These are phyloP conservation scores for Annulohypoxylon truncatum DNA, from an alignment of 2,329 filamentous ascomycete genomes.

Conservation along the genomic window DNA sequence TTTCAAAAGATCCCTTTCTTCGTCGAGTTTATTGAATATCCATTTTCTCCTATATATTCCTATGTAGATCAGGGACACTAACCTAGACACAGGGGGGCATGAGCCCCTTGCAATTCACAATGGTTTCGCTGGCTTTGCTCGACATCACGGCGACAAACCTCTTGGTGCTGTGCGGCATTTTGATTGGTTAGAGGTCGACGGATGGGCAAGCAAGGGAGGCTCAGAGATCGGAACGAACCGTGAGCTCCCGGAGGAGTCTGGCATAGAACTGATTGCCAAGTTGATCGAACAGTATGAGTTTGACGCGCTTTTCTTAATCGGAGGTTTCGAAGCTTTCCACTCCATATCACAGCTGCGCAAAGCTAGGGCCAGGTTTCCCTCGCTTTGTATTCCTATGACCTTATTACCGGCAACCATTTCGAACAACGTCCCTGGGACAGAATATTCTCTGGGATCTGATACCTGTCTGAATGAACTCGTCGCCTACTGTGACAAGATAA, in stretches of 20 bases:
- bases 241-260: constrained; percentile 85
- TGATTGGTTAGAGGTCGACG: constrained; percentile 92
- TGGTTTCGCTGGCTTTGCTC: constrained; percentile 91
- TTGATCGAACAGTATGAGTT: constrained; percentile 89
- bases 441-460: constrained; percentile 96
- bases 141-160: constrained; percentile 88
- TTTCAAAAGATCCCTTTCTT: neutral
- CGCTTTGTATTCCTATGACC: constrained; percentile 91
- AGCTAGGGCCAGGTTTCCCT: constrained; percentile 80
- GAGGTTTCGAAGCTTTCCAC: constrained; percentile 97
- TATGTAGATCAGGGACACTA: neutral
- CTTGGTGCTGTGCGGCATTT: constrained; percentile 86
- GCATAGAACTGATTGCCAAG: constrained; percentile 83
- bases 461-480: constrained; percentile 97
- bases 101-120: constrained; percentile 94
- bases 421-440: constrained; percentile 97
- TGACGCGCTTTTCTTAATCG: constrained; percentile 90
- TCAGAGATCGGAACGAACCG: constrained; percentile 99
- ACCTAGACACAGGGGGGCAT: constrained; percentile 68
- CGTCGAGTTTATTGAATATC: too few species aligned
- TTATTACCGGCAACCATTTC: constrained; percentile 96
- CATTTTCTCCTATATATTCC: neutral
- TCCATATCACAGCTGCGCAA: constrained; percentile 87
- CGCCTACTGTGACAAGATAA: constrained; percentile 95
- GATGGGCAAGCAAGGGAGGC: constrained; percentile 95